A percentile compares a stretch with the other conserved stretches of the same genome.
Evolutionary conservation across 1,284 basidiomycete genomes (phyloP).

Genomic region (Tilletia indica): DNA sequence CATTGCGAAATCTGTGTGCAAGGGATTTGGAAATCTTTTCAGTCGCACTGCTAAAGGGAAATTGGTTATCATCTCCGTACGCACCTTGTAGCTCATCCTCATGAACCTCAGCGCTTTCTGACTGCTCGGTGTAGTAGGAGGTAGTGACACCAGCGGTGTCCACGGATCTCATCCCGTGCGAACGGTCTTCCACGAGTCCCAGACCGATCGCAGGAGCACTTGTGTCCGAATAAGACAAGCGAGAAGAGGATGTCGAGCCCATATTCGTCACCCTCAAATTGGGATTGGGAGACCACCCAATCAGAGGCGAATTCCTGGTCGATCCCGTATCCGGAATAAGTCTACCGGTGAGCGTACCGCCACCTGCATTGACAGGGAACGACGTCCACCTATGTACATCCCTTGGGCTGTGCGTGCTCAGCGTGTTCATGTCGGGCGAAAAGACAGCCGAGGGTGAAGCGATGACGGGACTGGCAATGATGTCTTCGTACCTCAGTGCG

Average conservation of each 20-base stretch:
- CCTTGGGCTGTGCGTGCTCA: conserved; percentile 1
- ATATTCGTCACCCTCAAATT: neutral
- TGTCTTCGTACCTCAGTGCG: neutral
- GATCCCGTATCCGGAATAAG: neutral
- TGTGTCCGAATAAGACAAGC: neutral
- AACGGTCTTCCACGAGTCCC: neutral
- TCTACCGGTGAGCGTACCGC: neutral
- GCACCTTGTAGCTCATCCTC: conserved; percentile 2
- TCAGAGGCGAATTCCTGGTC: neutral
- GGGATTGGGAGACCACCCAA: neutral
- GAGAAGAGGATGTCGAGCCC: neutral
- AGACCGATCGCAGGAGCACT: neutral
- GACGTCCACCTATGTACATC: neutral
- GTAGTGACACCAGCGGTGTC: too few species aligned
- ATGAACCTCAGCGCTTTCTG: neutral
- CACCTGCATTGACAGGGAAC: neutral
- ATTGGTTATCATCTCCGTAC: neutral
- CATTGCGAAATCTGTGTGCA: neutral
- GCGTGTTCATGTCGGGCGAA: neutral
- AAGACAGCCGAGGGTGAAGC: conserved; percentile 1
- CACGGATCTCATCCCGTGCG: too few species aligned
- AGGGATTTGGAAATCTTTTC: neutral
- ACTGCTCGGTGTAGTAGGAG: too few species aligned
- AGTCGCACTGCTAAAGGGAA: too few species aligned
- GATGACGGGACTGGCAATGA: conserved; percentile 11